phyloP scores from a whole-genome alignment of 2,329 filamentous ascomycete genomes.

The Cladophialophora bantiana region DNA sequence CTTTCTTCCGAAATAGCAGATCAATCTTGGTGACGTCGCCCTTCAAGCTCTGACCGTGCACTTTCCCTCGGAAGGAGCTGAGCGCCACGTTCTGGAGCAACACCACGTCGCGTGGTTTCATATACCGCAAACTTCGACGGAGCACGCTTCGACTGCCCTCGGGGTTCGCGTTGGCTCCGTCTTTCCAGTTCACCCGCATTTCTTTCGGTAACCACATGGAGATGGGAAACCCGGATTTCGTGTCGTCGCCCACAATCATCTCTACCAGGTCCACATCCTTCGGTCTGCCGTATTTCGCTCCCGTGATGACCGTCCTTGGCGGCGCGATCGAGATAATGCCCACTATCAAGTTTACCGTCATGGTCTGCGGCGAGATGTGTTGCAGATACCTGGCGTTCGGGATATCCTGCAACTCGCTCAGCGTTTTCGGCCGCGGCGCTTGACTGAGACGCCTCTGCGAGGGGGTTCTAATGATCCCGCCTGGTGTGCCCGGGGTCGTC shows the following conservation, averaged over 20 bases:
- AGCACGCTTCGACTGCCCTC: conserved; percentile 46
- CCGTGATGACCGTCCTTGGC: conserved; percentile 72
- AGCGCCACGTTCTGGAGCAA: conserved; percentile 81
- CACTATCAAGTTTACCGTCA: conserved; percentile 82
- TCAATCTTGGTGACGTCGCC: conserved; percentile 73
- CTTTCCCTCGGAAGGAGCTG: conserved; percentile 74
- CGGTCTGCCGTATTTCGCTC: conserved; percentile 57
- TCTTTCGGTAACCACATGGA: conserved; percentile 75
- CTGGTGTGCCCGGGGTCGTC: conserved; percentile 25
- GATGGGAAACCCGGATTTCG: conserved; percentile 77
- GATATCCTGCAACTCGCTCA: conserved; percentile 72
- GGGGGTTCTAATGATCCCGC: conserved; percentile 37
- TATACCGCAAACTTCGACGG: conserved; percentile 49
- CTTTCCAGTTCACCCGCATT: conserved; percentile 40
- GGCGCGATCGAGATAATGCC: conserved; percentile 76
- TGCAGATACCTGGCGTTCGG: conserved; percentile 71
- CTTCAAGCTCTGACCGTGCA: conserved; percentile 84
- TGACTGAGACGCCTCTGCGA: conserved; percentile 37
- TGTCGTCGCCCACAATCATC: conserved; percentile 84
- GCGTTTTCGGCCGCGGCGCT: conserved; percentile 42
- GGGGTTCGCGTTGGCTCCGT: conserved; percentile 37
- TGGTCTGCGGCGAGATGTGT: conserved; percentile 76
- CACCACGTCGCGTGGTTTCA: conserved; percentile 77
- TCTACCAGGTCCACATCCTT: conserved; percentile 71
- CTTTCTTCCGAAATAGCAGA: conserved; percentile 66